A percentile compares a stretch with the other conserved stretches of the same genome.
Conservation (phyloP, 805 yeast genomes). For the Saturnispora mendoncae region DNA sequence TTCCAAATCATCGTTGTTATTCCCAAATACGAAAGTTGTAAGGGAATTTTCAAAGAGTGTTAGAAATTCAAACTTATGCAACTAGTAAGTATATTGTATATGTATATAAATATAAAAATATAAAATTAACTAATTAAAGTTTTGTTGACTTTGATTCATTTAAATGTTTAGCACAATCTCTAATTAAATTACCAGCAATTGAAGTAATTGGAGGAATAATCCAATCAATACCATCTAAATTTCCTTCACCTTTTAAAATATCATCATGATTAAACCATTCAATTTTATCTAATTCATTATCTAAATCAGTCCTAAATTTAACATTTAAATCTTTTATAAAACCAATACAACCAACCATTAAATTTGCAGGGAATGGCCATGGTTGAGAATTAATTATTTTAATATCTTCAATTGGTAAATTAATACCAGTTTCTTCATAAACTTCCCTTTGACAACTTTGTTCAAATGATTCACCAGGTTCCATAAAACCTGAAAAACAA, state of each 20-base stretch:
- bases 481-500: slow-evolving; percentile 92
- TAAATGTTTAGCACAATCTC: neutral
- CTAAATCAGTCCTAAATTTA: slow-evolving; percentile 53
- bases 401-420: slow-evolving; percentile 38
- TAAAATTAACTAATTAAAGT: too few species aligned
- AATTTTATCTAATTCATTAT: slow-evolving; percentile 79
- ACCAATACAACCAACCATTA: slow-evolving; percentile 90
- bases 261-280: slow-evolving; percentile 65
- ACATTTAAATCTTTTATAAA: slow-evolving; percentile 58
- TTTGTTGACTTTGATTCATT: too few species aligned
- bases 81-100: too few species aligned
- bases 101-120: too few species aligned
- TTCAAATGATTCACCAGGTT: slow-evolving; percentile 89
- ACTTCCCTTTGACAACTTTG: slow-evolving; percentile 81
- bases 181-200: slow-evolving; percentile 6
- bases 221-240: neutral
- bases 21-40: too few species aligned
- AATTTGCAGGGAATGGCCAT: slow-evolving; percentile 93
- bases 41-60: too few species aligned
- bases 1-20: too few species aligned
- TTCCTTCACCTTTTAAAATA: slow-evolving; percentile 26
- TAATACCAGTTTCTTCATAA: slow-evolving; percentile 93
- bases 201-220: slow-evolving; percentile 8
- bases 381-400: slow-evolving; percentile 73
- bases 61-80: too few species aligned